phyloP scores from a whole-genome alignment of 768 basidiomycete species.

The Phylloporus rhodoxanthus region DNA sequence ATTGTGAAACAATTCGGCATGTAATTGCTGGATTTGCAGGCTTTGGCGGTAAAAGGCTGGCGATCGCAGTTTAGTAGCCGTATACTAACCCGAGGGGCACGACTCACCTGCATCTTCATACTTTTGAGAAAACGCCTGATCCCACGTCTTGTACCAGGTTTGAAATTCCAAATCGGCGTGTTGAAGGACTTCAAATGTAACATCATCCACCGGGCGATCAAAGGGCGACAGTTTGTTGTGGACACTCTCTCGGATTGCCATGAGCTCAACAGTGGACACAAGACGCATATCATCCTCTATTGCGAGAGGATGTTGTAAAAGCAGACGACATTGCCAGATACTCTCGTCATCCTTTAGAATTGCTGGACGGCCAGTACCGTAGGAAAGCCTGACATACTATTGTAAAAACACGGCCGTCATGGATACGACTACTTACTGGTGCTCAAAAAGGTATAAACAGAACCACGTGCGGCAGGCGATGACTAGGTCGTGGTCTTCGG shows the following conservation, averaged over 20 bases:
- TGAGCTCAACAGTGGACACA: constrained; percentile 90
- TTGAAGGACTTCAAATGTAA: constrained; percentile 65
- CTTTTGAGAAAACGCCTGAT: constrained; percentile 71
- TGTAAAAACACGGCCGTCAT: neutral
- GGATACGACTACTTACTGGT: constrained; percentile 58
- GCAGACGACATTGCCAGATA: constrained; percentile 70
- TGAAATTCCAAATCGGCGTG: constrained; percentile 74
- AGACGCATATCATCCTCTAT: constrained; percentile 94
- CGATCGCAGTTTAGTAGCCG: constrained; percentile 2
- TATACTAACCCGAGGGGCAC: neutral
- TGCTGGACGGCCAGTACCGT: constrained; percentile 89
- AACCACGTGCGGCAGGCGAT: constrained; percentile 88
- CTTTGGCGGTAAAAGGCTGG: constrained; percentile 84
- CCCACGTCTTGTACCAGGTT: constrained; percentile 79
- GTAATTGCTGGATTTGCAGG: constrained; percentile 80
- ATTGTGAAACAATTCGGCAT: constrained; percentile 81
- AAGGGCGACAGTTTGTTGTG: constrained; percentile 78
- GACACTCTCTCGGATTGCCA: constrained; percentile 81
- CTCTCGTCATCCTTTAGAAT: constrained; percentile 91
- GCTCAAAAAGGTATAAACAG: constrained; percentile 88
- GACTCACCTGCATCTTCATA: constrained; percentile 72
- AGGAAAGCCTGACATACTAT: constrained; percentile 66
- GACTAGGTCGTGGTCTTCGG: constrained; percentile 72
- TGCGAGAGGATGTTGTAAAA: constrained; percentile 81
- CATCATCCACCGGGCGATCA: constrained; percentile 69